Percentiles rank a stretch among this genome's conserved stretches.
These are phyloP conservation scores for Scedosporium minutisporum DNA, from an alignment of 2,329 filamentous ascomycete species.

Conservation along the genomic window DNA sequence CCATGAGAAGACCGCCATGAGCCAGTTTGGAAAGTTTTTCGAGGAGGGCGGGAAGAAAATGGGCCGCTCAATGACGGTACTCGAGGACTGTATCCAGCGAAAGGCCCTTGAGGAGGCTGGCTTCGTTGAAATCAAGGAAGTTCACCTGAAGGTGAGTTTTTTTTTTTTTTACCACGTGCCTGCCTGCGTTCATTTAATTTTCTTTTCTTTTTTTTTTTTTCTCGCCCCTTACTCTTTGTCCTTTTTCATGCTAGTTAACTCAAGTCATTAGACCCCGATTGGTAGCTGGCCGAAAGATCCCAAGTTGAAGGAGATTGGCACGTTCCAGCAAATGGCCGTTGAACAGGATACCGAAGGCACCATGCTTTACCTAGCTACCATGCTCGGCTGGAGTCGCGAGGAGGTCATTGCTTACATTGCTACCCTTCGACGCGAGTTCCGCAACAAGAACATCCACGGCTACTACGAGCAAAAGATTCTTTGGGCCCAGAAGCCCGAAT, in stretches of 20 bases:
- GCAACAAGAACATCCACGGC: slow-evolving; percentile 13
- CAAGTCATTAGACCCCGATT: slow-evolving; percentile 8
- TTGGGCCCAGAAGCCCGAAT: slow-evolving; percentile 15
- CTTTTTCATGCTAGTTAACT: neutral
- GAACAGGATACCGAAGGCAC: slow-evolving; percentile 22
- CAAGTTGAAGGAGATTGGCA: slow-evolving; percentile 14
- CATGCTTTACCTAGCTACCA: slow-evolving; percentile 16
- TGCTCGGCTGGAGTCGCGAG: slow-evolving; percentile 21
- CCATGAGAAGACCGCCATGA: slow-evolving; percentile 14
- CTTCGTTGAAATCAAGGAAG: slow-evolving; percentile 13
- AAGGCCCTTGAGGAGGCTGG: slow-evolving; percentile 13
- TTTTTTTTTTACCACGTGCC: too few species aligned
- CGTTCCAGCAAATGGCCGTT: slow-evolving; percentile 15
- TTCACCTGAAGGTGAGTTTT: slow-evolving; percentile 12
- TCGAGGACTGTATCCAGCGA: slow-evolving; percentile 12
- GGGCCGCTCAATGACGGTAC: slow-evolving; percentile 17
- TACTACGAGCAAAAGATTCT: slow-evolving; percentile 16
- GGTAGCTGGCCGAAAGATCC: slow-evolving; percentile 15
- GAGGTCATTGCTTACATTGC: slow-evolving; percentile 22
- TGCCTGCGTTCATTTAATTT: neutral
- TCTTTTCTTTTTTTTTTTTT: neutral
- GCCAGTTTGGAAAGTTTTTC: slow-evolving; percentile 18
- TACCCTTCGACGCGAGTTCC: slow-evolving; percentile 18
- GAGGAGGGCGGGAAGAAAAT: slow-evolving; percentile 17
- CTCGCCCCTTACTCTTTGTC: neutral